These are phyloP conservation scores for Crucihimalaya himalaica DNA, from an alignment of 345 rosid genomes.

Conservation along the genomic window DNA sequence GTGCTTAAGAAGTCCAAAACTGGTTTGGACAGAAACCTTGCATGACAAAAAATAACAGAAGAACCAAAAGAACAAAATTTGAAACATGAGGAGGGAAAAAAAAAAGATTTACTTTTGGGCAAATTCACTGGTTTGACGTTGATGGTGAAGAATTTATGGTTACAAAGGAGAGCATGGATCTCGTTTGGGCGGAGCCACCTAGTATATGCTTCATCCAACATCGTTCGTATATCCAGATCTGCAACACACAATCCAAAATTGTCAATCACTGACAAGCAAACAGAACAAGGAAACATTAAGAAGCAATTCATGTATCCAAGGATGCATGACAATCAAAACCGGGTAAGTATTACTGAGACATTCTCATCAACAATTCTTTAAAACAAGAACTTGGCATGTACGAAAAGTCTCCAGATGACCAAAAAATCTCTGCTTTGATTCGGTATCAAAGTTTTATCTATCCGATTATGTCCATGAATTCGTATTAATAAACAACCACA, in stretches of 20 bases:
- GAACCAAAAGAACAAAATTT: not conserved
- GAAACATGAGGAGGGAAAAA: not conserved
- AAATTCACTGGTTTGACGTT: constrained; percentile 79
- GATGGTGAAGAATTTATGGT: constrained; percentile 66
- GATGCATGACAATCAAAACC: not conserved
- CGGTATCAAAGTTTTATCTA: not conserved
- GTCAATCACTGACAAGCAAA: not conserved
- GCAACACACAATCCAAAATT: constrained; percentile 30
- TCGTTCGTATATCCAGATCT: constrained; percentile 72
- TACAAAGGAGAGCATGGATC: constrained; percentile 87
- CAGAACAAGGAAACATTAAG: not conserved
- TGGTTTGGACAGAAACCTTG: not conserved
- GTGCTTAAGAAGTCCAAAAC: not conserved
- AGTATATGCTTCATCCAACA: constrained; percentile 68
- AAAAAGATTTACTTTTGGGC: constrained; percentile 64
- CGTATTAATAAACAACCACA: not conserved
- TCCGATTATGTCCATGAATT: not conserved
- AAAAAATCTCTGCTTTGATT: not conserved
- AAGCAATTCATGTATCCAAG: not conserved
- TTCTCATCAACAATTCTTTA: not conserved
- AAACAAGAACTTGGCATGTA: not conserved
- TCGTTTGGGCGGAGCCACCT: constrained; percentile 99
- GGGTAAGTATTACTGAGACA: not conserved
- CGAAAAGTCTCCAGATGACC: not conserved
- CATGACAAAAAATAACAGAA: not conserved